Conservation (phyloP, 495 filamentous ascomycete species). For the Hypoxylon cercidicola region DNA sequence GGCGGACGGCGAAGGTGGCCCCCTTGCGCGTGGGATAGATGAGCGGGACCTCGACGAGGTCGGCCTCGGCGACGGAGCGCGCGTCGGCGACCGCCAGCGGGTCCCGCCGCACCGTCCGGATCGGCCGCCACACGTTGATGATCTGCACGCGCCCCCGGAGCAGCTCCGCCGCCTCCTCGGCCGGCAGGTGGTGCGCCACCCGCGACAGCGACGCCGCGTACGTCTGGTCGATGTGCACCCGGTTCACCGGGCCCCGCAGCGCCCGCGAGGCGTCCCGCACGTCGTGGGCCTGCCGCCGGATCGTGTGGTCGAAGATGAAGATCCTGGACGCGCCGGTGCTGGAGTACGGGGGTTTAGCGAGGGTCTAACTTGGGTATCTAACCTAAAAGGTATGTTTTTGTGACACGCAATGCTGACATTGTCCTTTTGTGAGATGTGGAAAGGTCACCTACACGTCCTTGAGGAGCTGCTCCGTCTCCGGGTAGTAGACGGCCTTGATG, state of each 20-base stretch:
- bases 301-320: slow-evolving; percentile 81
- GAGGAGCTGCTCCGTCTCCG: slow-evolving; percentile 72
- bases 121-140: slow-evolving; percentile 84
- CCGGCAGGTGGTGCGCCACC: slow-evolving; percentile 68
- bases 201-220: slow-evolving; percentile 66
- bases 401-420: too few relatives aligned
- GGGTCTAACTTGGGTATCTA: neutral
- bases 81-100: slow-evolving; percentile 72
- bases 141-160: slow-evolving; percentile 75
- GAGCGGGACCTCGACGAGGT: slow-evolving; percentile 74
- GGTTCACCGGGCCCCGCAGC: slow-evolving; percentile 67
- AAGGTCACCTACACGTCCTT: slow-evolving; percentile 67
- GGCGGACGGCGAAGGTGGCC: slow-evolving; percentile 75
- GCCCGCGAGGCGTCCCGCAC: neutral
- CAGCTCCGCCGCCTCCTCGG: slow-evolving; percentile 68
- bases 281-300: slow-evolving; percentile 64
- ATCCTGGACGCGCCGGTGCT: slow-evolving; percentile 72
- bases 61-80: slow-evolving; percentile 67
- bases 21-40: slow-evolving; percentile 79
- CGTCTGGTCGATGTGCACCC: slow-evolving; percentile 79
- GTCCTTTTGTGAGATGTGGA: neutral
- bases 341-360: slow-evolving; percentile 47
- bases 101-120: slow-evolving; percentile 70
- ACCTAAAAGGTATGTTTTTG: neutral
- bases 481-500: slow-evolving; percentile 73